Base-by-base conservation (phyloP, 768 basidiomycete species). In the Suillus discolor region DNA sequence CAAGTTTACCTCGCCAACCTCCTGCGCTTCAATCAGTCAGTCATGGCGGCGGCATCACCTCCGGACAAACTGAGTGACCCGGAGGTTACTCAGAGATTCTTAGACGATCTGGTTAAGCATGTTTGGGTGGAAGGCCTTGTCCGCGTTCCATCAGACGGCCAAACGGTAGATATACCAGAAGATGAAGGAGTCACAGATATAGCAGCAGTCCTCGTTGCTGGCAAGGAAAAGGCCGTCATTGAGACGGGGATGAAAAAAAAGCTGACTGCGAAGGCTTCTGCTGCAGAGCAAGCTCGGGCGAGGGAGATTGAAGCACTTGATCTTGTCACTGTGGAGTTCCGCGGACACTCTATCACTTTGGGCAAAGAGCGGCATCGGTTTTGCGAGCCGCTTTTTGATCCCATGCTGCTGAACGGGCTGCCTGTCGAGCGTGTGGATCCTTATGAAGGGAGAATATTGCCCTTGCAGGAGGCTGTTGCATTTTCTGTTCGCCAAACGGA, bases 181-280 rank as follows among this genome's bases (percentile, higher is more conserved):
- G 93, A 94, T 64, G 94, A 95, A 67, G 95, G 93, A 4, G 81
- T 94, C 31, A 93, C 92, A 20, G 93, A 97, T 74, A 94, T 96
- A 65, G 95, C 95, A 7, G 93, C 96, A 9, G 88, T 93, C 55
- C 82, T 97, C 53, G 92, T 94, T 39, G 92, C 93, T 9, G 95
- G 95, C n/a, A 92, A 91, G 72, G 95, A 96, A 77, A 88, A 90
- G 69, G 92, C 93, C 0, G 87, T 96, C 41, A 95, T 96, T 66
- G 93, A 95, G 75, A 88, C 87, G 67, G 90, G 88, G 23, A 90
- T 89, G 80, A 93, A 91, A 79, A 91, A 90, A 73, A 89, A 89
- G 68, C 84, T 85, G 31, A 89, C 82, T 9, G 87, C 85, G 38
- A 91, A 88, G 68, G 90, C 88, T 31, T 86, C 87, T 57, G 93